Evolutionary conservation across 1,284 basidiomycete genomes (phyloP), one percentile per base, ranked within the genome.

Genomic region (Moesziomyces sp.): DNA sequence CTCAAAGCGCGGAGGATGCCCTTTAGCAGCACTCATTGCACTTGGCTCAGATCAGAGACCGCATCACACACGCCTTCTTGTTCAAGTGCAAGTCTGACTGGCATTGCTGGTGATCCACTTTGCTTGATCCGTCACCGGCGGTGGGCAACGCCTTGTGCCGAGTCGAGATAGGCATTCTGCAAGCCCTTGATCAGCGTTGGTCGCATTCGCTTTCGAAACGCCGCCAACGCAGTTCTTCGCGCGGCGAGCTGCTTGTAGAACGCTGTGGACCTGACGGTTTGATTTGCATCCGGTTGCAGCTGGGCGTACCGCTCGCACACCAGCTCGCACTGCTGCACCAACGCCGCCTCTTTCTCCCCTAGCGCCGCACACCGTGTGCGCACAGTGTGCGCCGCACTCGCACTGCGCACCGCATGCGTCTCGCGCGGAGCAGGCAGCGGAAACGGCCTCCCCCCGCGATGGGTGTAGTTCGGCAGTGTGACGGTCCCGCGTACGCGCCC

Each of bases 381-480:
- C 0, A 54, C 14, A 26, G 28, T 19, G 1, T 48, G 19, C 3
- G 52, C 26, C 0, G 58, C 35, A 11, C 52, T 26, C 0, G 23
- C 2, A 1, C 28, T 9, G 6, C 71, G 57, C 2, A 69, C 11
- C 5, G 61, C 46, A n/a, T 53, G 57, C 4, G 60, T 55, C 47
- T 74, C 54, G 2, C 4, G 1, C 1, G 71, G 71, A 0, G 46
- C 10, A 2, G 65, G 71, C 3, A 74, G 55, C 5, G 71, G 65
- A 10, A 52, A 51, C 1, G 4, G 0, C 0, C 60, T 64, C 14
- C 70, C 70, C 7, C 70, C 70, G 3, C 53, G 52, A 0, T 19
- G 8, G 1, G 50, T 5, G 52, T 72, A 72, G 3, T 42, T 19
- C 11, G 58, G 62, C 3, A 60, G 48, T 1, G 33, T 11, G 0